Conservation (phyloP, 2,329 filamentous ascomycete genomes). For the Aspergillus melleus region DNA sequence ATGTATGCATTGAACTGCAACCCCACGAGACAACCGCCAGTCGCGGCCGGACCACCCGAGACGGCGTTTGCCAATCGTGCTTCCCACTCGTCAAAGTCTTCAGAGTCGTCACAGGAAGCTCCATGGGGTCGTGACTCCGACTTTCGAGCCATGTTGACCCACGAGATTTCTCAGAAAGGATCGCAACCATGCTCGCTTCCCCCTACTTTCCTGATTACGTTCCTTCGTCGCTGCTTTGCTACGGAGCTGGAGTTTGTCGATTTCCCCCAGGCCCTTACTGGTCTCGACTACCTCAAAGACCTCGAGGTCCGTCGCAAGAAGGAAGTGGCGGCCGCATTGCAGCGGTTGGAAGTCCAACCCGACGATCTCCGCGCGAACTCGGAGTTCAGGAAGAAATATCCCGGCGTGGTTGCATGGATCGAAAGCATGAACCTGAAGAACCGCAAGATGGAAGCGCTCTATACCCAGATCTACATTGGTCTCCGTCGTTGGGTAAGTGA, state of each 20-base stretch:
- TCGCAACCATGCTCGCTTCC: slow-evolving; percentile 63
- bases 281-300: slow-evolving; percentile 66
- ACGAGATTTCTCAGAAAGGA: slow-evolving; percentile 59
- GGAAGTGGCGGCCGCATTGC: slow-evolving; percentile 57
- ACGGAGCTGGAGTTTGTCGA: slow-evolving; percentile 58
- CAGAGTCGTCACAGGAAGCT: slow-evolving; percentile 20
- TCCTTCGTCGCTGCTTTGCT: slow-evolving; percentile 61
- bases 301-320: slow-evolving; percentile 60
- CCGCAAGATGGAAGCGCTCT: slow-evolving; percentile 54
- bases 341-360: slow-evolving; percentile 53
- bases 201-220: slow-evolving; percentile 62
- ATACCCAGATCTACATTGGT: slow-evolving; percentile 62
- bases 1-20: slow-evolving; percentile 68
- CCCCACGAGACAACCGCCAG: slow-evolving; percentile 43
- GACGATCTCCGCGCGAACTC: slow-evolving; percentile 51
- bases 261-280: slow-evolving; percentile 65
- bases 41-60: slow-evolving; percentile 28
- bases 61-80: slow-evolving; percentile 40
- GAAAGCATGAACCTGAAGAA: slow-evolving; percentile 53
- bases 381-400: slow-evolving; percentile 52
- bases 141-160: slow-evolving; percentile 43
- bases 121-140: slow-evolving; percentile 40
- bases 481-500: slow-evolving; percentile 62
- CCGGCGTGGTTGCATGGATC: slow-evolving; percentile 58
- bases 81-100: slow-evolving; percentile 29